Evolutionary conservation across 257 asterid species (phyloP), one percentile per base, ranked within the genome.

Genomic region (Solanum chmielewskii): DNA sequence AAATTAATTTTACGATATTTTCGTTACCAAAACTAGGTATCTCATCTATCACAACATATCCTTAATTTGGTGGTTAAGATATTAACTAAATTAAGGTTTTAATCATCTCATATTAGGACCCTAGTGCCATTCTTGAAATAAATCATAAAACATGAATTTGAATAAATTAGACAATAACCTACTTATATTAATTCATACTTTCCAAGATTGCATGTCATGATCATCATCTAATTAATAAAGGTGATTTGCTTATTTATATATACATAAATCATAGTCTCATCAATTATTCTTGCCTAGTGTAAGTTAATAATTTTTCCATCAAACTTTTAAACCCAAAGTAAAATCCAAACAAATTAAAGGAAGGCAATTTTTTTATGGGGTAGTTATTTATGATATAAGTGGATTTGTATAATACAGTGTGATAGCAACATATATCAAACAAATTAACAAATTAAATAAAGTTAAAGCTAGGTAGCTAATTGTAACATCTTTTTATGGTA

Each of bases 101-200:
- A 15, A 29, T 42, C 70, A 15, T 37, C 39, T 5, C 39, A 35
- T 35, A 35, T 35, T 35, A 35, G 39, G 7, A 35, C 39, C 39
- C 39, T 35, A 35, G 39, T 35, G 39, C 7, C 39, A 35, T 60
- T 74, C 49, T 10, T 5, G 9, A 9, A 37, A 29, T 70, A 8
- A 29, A 31, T 8, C 21, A 14, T 29, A 69, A 69, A 69, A 70
- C 5, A 7, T 2, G 33, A 15, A 47, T 44, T 66, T 87, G 74
- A 41, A 86, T 87, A 41, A 20, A 83, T 81, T 70, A 25, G 89
- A 83, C 56, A 70, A 31, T 13, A 71, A 18, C 69, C 83, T 71
- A 74, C 59, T 47, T 60, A 42, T 89, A 82, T 87, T 85, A 88
- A 85, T 66, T 89, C 87, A 80, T 37, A 89, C 82, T 35, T 74